Evolutionary conservation across 148 eudicot genomes (phyloP).

Genomic region (Rhododendron griersonianum): DNA sequence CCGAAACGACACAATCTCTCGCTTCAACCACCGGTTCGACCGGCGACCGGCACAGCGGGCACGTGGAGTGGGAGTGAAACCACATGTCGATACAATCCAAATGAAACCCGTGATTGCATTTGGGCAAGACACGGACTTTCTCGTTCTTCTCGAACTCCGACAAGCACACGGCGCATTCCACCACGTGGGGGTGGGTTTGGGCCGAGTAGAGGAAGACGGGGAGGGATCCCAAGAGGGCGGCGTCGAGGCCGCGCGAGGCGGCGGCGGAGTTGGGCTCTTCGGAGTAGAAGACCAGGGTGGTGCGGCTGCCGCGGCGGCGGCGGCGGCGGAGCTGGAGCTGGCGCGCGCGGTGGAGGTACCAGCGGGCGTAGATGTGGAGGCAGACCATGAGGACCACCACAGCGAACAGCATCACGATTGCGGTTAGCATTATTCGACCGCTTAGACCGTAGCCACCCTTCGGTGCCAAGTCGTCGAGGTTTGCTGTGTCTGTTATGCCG

Average conservation of each 20-base stretch:
- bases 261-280: not conserved
- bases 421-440: conserved; percentile 78
- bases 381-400: conserved; percentile 58
- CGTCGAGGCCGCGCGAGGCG: conserved; percentile 51
- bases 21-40: conserved; percentile 33
- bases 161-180: conserved; percentile 88
- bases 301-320: conserved; percentile 38
- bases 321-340: conserved; percentile 42
- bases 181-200: not conserved
- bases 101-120: conserved; percentile 71
- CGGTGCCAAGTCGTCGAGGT: not conserved
- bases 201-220: conserved; percentile 39
- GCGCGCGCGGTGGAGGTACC: conserved; percentile 62
- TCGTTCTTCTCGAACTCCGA: conserved; percentile 76
- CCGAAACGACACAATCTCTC: conserved; percentile 6
- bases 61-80: conserved; percentile 79
- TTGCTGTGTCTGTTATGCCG: not conserved
- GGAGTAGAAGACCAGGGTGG: conserved; percentile 60
- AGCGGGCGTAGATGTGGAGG: conserved; percentile 77
- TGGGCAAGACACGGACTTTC: conserved; percentile 55
- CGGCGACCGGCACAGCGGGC: conserved; percentile 81
- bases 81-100: conserved; percentile 84
- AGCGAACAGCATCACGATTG: conserved; percentile 59
- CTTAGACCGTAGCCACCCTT: conserved; percentile 46
- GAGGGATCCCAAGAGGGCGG: conserved; percentile 44